Evolutionary conservation across 1,284 basidiomycete species (phyloP).

Genomic region (Abortiporus biennis): DNA sequence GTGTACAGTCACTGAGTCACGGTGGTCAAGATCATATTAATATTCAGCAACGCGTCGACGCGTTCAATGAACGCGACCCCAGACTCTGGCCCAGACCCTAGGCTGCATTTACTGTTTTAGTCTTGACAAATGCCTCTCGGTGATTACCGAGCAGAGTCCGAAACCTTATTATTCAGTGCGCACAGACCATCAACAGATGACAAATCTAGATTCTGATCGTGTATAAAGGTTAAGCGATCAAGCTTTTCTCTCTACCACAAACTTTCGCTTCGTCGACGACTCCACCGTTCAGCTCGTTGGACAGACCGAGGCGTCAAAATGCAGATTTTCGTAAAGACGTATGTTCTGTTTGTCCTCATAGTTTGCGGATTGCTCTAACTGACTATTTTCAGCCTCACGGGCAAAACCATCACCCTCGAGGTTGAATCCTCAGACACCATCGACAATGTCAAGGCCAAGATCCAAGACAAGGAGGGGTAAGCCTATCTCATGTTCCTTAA

Average conservation of each 20-base stretch:
- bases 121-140: too few species aligned
- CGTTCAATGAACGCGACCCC: too few species aligned
- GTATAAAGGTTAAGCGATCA: slow-evolving; percentile 13
- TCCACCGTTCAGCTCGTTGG: slow-evolving; percentile 81
- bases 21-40: neutral
- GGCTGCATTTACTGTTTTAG: too few species aligned
- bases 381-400: slow-evolving; percentile 72
- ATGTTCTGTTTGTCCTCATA: slow-evolving; percentile 25
- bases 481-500: slow-evolving; percentile 19
- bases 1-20: neutral
- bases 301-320: slow-evolving; percentile 73
- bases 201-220: slow-evolving; percentile 13
- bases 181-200: slow-evolving; percentile 40
- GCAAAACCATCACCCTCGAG: slow-evolving; percentile 98
- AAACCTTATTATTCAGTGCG: slow-evolving; percentile 27
- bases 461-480: slow-evolving; percentile 93
- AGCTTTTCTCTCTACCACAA: slow-evolving; percentile 19
- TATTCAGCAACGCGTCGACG: slow-evolving; percentile 6
- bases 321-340: slow-evolving; percentile 98
- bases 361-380: neutral
- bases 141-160: slow-evolving; percentile 11
- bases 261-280: slow-evolving; percentile 64
- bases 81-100: too few species aligned
- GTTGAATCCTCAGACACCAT: slow-evolving; percentile 96
- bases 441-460: slow-evolving; percentile 97